Percentiles rank a stretch among this genome's conserved stretches.
These are phyloP conservation scores for Eucalyptus viminalis DNA, from an alignment of 345 rosid genomes.

Conservation along the genomic window DNA sequence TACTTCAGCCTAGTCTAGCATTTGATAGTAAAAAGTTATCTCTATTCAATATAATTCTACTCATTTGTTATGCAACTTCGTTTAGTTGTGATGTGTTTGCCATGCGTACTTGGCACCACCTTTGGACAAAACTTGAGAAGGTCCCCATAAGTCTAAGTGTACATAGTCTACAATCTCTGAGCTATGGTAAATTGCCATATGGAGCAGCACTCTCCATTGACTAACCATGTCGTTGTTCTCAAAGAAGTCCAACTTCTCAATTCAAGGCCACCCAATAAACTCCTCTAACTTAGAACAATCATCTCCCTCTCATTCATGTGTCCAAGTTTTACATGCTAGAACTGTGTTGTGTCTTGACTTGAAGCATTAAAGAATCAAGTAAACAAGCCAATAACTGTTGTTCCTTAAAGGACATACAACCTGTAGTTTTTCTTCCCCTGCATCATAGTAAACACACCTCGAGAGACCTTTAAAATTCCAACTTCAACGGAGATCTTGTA, in stretches of 20 bases:
- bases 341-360: not conserved
- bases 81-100: too few species aligned
- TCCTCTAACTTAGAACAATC: not conserved
- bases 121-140: not conserved
- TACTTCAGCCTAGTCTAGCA: not conserved
- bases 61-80: not conserved
- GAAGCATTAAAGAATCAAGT: not conserved
- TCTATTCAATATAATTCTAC: too few species aligned
- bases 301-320: not conserved
- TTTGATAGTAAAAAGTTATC: too few species aligned
- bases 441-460: not conserved
- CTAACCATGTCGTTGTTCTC: not conserved
- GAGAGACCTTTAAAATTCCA: too few species aligned
- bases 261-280: not conserved
- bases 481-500: too few species aligned
- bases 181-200: not conserved
- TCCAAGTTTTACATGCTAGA: not conserved
- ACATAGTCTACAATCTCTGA: not conserved
- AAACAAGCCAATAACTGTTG: rapidly evolving
- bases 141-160: not conserved
- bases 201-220: rapidly evolving
- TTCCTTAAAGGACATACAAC: not conserved
- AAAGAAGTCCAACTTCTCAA: not conserved
- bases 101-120: not conserved
- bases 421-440: rapidly evolving